Evolutionary conservation across 805 yeast species (phyloP), one percentile per base, ranked within the genome.

Genomic region (Osmozyma mogii): DNA sequence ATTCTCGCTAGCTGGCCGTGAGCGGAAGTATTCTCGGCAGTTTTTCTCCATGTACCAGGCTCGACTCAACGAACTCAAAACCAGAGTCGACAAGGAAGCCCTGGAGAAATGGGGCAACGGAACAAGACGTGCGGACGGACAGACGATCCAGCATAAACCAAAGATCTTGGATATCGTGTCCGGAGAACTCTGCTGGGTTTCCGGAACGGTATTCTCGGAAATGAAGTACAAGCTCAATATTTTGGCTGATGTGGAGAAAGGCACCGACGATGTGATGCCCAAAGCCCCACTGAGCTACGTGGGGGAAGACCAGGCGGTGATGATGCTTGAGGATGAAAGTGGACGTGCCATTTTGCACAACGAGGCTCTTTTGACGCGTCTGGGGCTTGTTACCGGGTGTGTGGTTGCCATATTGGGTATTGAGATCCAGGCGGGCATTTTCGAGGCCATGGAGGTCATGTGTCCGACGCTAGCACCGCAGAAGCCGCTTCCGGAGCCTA

Each of bases 321-420:
- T 71, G 10, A 75, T 78, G 78, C 51, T 92, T 20, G 97, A 92
- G 52, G 98, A 92, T 55, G 96, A 87, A 46, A 76, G 87, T 32
- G 98, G 98, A 3, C 65, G 98, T 29, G 78, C 94, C 5, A 52
- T 75, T 18, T 56, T 92, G 14, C 76, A 72, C 28, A 73, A 73
- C 25, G 88, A 85, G 15, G 64, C 47, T 14, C 53, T 78, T 18
- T 65, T 82, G 24, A 60, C 62, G 29, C 48, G 53, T 6, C 62
- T 72, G 12, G 69, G 79, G 3, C 61, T 89, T 15, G 94, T 88
- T 0, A 92, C 96, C 0, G 98, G 98, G 4, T 70, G 77, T n/a
- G 79, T 88, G 0, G 74, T 87, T 6, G 97, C 89, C 0, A 70
- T 87, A 1, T 52, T 87, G 8, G 98, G 98, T 1, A 76, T 84